Evolutionary conservation across 139 green algal species (phyloP).

Genomic region (Coccomyxa sp.): DNA sequence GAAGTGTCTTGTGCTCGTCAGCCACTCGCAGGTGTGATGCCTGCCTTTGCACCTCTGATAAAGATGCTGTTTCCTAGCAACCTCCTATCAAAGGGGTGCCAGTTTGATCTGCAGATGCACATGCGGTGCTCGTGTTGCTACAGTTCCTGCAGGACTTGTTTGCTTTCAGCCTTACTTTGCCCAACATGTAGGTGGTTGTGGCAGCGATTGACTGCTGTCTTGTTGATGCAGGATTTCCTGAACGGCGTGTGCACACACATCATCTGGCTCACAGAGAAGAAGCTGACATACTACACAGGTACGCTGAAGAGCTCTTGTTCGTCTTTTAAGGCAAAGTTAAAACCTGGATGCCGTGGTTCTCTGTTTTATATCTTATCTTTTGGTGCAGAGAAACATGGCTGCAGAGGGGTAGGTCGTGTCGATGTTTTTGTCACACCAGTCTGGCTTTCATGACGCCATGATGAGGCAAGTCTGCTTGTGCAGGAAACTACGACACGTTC

Average conservation of each 20-base stretch:
- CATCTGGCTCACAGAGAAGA: slow-evolving; percentile 49
- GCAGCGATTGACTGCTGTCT: too few relatives aligned
- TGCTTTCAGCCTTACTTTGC: too few relatives aligned
- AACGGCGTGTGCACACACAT: slow-evolving; percentile 70
- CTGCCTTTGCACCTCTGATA: background rate
- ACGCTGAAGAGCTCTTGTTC: slow-evolving; percentile 7
- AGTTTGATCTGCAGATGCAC: background rate
- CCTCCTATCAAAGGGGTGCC: background rate
- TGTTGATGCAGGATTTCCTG: slow-evolving; percentile 50
- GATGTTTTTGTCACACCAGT: too few relatives aligned
- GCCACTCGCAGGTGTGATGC: slow-evolving; percentile 15
- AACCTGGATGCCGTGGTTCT: too few relatives aligned
- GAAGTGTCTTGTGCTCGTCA: slow-evolving; percentile 31
- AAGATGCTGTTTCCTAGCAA: background rate
- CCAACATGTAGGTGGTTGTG: too few relatives aligned
- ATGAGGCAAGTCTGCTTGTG: background rate
- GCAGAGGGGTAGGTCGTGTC: too few relatives aligned
- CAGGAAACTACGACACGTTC: slow-evolving; percentile 47
- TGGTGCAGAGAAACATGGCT: too few relatives aligned
- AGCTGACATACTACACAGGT: slow-evolving; percentile 60
- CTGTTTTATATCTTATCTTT: too few relatives aligned
- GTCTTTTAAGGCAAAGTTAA: too few relatives aligned
- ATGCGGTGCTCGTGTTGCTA: background rate
- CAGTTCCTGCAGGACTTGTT: background rate
- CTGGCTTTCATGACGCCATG: too few relatives aligned